These are phyloP conservation scores for Xanthoconium purpureum DNA, from an alignment of 768 basidiomycete species.

Conservation along the genomic window DNA sequence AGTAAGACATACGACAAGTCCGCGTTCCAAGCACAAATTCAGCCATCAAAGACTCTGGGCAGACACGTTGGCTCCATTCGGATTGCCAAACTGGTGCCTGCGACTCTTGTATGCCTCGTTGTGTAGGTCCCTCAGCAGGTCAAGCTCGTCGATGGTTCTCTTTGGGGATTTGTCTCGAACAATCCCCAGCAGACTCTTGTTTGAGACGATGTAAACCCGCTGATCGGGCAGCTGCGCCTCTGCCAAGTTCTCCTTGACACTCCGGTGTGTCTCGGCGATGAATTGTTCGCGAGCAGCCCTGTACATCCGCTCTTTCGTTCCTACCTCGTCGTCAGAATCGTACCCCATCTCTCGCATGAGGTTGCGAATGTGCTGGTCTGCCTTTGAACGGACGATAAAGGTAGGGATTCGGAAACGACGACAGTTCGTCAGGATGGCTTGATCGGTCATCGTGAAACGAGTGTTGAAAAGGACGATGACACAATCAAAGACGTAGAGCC, in stretches of 20 bases:
- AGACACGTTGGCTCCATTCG: slow-evolving; percentile 1
- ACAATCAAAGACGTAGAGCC: slow-evolving; percentile 37
- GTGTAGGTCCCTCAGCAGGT: slow-evolving; percentile 25
- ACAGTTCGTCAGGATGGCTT: slow-evolving; percentile 34
- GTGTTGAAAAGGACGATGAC: slow-evolving; percentile 35
- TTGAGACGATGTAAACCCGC: slow-evolving; percentile 30
- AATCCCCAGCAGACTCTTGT: slow-evolving; percentile 21
- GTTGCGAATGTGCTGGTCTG: slow-evolving; percentile 32
- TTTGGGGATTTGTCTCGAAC: slow-evolving; percentile 23
- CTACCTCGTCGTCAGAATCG: slow-evolving; percentile 21
- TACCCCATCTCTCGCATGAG: slow-evolving; percentile 28
- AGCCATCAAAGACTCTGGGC: slow-evolving; percentile 12
- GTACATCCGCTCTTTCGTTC: slow-evolving; percentile 18
- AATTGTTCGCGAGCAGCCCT: slow-evolving; percentile 27
- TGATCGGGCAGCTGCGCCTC: slow-evolving; percentile 28
- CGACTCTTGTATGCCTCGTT: slow-evolving; percentile 13
- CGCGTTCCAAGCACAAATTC: not conserved
- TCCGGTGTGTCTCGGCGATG: slow-evolving; percentile 25
- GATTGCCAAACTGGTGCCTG: slow-evolving; percentile 4
- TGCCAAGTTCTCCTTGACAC: slow-evolving; percentile 23
- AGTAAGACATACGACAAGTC: not conserved
- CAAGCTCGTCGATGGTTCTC: slow-evolving; percentile 27
- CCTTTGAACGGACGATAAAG: slow-evolving; percentile 37
- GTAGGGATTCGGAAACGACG: slow-evolving; percentile 35
- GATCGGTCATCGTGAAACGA: slow-evolving; percentile 36